These are phyloP conservation scores for Neocallimastix lanati DNA, from an alignment of 192 early-diverging fungal species.

Conservation along the genomic window DNA sequence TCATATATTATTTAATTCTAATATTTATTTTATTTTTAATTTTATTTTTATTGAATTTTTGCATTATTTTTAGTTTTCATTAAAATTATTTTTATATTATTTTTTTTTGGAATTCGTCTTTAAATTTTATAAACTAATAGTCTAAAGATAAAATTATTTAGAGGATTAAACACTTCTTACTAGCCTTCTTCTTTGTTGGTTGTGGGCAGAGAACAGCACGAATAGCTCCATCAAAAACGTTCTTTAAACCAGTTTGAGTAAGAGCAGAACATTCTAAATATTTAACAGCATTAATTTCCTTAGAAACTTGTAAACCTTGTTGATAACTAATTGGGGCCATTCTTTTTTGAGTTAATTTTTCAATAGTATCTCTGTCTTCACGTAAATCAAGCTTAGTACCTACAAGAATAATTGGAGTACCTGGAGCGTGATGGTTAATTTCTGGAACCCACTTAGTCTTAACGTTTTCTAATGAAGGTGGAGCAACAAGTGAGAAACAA, in stretches of 20 bases:
- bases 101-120: background rate
- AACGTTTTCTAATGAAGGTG: slow-evolving; percentile 93
- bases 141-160: background rate
- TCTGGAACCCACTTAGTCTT: slow-evolving; percentile 96
- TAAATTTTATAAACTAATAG: background rate
- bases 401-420: slow-evolving; percentile 79
- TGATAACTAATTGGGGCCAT: slow-evolving; percentile 74
- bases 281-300: slow-evolving; percentile 74
- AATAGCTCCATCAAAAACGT: slow-evolving; percentile 97
- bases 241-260: slow-evolving; percentile 94
- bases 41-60: no score
- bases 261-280: slow-evolving; percentile 96
- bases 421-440: slow-evolving; percentile 85
- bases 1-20: no score
- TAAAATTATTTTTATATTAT: background rate
- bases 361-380: slow-evolving; percentile 78
- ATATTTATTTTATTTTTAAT: background rate
- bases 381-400: slow-evolving; percentile 96
- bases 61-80: background rate
- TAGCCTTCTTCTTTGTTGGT: background rate
- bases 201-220: slow-evolving; percentile 59
- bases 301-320: slow-evolving; percentile 73
- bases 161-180: background rate
- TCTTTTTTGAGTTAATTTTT: slow-evolving; percentile 67
- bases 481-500: slow-evolving; percentile 92